These are phyloP conservation scores for Ceratobasidium sp. DNA, from an alignment of 1,284 basidiomycete species.

Conservation along the genomic window DNA sequence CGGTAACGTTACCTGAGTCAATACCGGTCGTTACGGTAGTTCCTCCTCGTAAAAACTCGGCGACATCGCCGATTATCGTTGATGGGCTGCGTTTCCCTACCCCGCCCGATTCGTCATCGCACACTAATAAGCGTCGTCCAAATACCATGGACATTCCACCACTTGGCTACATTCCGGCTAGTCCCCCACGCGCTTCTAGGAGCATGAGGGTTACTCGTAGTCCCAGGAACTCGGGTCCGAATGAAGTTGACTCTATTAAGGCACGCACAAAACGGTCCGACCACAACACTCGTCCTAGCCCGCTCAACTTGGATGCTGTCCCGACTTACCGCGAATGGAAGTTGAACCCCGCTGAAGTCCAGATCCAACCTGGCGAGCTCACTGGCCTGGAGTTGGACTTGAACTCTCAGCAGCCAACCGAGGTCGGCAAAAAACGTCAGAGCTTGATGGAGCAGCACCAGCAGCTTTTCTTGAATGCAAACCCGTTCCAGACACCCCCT, in stretches of 20 bases:
- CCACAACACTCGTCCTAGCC: background rate
- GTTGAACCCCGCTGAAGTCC: conserved; percentile 6
- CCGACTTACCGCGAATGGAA: conserved; percentile 32
- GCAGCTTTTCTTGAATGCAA: conserved; percentile 16
- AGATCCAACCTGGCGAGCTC: conserved; percentile 16
- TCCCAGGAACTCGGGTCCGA: background rate
- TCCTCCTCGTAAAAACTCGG: conserved; percentile 8
- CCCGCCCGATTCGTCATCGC: background rate
- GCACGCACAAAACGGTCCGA: conserved; percentile 1
- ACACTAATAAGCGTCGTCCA: conserved; percentile 3
- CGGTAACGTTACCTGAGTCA: background rate
- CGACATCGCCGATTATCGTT: conserved; percentile 12
- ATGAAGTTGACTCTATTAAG: conserved; percentile 1
- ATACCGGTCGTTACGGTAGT: background rate
- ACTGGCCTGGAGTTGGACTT: conserved; percentile 30
- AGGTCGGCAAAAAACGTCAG: conserved; percentile 10
- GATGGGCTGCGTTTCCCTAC: conserved; percentile 22
- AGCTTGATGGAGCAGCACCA: conserved; percentile 37
- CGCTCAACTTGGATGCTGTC: conserved; percentile 11
- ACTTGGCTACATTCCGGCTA: background rate
- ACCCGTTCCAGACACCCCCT: conserved; percentile 35
- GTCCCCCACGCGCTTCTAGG: conserved; percentile 20
- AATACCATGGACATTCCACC: conserved; percentile 5
- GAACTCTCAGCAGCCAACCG: background rate
- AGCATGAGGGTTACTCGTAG: conserved; percentile 10